Base-by-base conservation (phyloP, 1,284 basidiomycete species). In the Microbotryomycetes sp. region DNA sequence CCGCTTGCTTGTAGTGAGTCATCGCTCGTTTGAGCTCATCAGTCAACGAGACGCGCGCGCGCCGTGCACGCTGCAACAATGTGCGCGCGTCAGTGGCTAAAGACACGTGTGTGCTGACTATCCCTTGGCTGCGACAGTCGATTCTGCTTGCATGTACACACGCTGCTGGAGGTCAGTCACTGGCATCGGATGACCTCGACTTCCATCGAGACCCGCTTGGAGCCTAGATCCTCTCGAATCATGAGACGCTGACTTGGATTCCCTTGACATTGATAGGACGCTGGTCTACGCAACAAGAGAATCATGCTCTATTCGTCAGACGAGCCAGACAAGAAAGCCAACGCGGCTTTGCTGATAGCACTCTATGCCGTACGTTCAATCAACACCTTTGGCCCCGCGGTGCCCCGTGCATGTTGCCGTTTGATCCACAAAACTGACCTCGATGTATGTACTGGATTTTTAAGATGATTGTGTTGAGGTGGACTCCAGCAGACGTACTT, bases 401-500 rank as follows among this genome's bases (percentile, higher is more conserved):
- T 28, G 31, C 1, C 29, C 30, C 29, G 31, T 26, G 4, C 32
- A 28, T 23, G 56, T 23, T 12, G 54, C 23, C 25, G n/a, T 7
- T 15, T 28, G 2, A 22, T 22, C 22, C 7, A 9, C 58, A 23
- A 23, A 23, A 9, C 36, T 7, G 22, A 46, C 1, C n/a, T 22
- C 25, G 22, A 14, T 26, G n/a, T n/a, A n/a, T n/a, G n/a, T n/a
- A 2, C 29, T 55, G 22, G 3, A 50, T 54, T 47, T 3, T 48
- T 30, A 73, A 96, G 92, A 87, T 97, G 83, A 92, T 97, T 67
- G 91, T 97, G 6, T 86, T 89, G 75, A 83, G 90, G 65, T 85
- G 86, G 62, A 82, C 87, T n/a, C 93, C 94, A 26, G 94, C 91
- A 84, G 90, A 96, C 76, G 92, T 92, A 2, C 93, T 96, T 75